Evolutionary conservation across 257 asterid genomes (phyloP), one percentile per base, ranked within the genome.

Genomic region (Fraxinus pennsylvanica): DNA sequence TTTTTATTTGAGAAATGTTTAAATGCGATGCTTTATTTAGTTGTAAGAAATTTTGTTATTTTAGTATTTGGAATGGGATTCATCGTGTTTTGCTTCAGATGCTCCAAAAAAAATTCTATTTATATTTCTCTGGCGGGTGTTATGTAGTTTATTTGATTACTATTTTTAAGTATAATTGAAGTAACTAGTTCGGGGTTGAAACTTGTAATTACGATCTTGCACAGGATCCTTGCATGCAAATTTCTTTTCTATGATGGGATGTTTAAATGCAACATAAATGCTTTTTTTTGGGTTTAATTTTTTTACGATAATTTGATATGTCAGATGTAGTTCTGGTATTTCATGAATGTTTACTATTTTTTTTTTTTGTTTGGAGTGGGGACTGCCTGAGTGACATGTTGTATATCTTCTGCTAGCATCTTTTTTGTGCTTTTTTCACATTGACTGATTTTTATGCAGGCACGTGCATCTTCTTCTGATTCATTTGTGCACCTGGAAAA

Each of bases 401-500:
- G 12, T 39, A 41, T 2, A 39, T 39, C 15, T 9, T 63, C 19
- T 63, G 36, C 69, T 25, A 3, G 7, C 65, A 69, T 43, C 71
- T 43, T 27, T 38, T 65, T 83, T 74, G 72, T 79, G 66, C 15
- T 72, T 17, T 61, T 67, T 73, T 77, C 22, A 50, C 32, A 57
- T 32, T 76, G 68, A 41, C 76, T 77, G 72, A 57, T 74, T 61
- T 76, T 81, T 75, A 5, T 19, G 10, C 82, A 88, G 92, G 92
- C 92, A 69, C 90, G 85, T 89, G 92, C 89, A 72, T 91, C 94
- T 88, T 86, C 96, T 82, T 92, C 89, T 72, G 87, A 88, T 86
- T 86, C 88, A 88, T 86, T 89, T 86, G 86, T 82, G 57, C 85
- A 78, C 77, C 84, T 88, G 92, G 90, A 90, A 75, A 85, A 76